Percentiles rank a stretch among this genome's conserved stretches.
phyloP scores from a whole-genome alignment of 2,329 filamentous ascomycete species.

The Xylaria sp. region DNA sequence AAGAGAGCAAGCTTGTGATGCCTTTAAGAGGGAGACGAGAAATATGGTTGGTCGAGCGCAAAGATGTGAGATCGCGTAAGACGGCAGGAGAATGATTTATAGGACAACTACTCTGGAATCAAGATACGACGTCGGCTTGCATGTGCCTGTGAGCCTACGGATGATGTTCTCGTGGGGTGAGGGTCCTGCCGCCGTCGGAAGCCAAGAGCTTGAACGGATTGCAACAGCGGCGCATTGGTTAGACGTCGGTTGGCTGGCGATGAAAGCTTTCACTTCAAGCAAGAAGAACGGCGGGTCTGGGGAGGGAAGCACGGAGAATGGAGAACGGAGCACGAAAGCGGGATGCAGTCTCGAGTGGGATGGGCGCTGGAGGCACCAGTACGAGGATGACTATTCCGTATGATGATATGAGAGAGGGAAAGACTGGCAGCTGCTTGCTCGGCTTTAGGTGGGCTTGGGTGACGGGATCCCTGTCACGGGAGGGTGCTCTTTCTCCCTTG shows the following conservation, averaged over 20 bases:
- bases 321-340: neutral
- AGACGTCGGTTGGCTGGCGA: neutral
- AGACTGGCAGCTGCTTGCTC: neutral
- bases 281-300: neutral
- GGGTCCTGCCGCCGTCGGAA: conserved; percentile 17
- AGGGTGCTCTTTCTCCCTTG: neutral
- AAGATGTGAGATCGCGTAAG: neutral
- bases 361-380: neutral
- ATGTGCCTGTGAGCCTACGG: neutral
- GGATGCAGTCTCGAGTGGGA: neutral
- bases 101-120: too few species aligned
- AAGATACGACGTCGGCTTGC: too few species aligned
- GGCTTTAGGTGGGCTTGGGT: neutral
- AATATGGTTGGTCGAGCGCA: neutral
- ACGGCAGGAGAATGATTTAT: too few species aligned
- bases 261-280: neutral
- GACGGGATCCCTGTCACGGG: neutral
- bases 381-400: too few species aligned
- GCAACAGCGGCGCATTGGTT: conserved; percentile 20
- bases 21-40: neutral
- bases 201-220: conserved; percentile 4
- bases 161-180: neutral
- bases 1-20: neutral
- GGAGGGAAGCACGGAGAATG: too few species aligned
- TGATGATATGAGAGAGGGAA: neutral